Conservation (phyloP, 805 yeast species). For the Ascoidea asiatica region DNA sequence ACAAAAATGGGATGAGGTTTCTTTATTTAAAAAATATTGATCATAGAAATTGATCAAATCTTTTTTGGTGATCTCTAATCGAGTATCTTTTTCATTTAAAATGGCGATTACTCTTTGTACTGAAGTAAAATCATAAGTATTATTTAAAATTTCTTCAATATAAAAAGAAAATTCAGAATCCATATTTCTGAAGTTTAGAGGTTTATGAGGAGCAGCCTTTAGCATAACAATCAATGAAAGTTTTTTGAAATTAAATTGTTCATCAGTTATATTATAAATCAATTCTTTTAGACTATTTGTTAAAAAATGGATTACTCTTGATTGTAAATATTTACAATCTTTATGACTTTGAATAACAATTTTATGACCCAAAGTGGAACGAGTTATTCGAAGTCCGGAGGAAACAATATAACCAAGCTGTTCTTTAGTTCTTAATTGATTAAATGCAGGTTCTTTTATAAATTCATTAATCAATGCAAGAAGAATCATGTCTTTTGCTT, state of each 20-base stretch:
- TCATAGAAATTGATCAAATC: constrained; percentile 47
- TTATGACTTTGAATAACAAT: constrained; percentile 77
- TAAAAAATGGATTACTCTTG: constrained; percentile 62
- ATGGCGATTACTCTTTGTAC: constrained; percentile 31
- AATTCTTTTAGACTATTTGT: constrained; percentile 25
- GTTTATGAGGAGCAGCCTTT: constrained; percentile 34
- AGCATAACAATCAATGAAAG: constrained; percentile 39
- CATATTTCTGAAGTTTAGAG: constrained; percentile 65
- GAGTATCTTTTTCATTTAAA: constrained; percentile 35
- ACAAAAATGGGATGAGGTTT: constrained; percentile 15
- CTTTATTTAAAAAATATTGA: constrained; percentile 9
- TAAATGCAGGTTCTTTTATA: constrained; percentile 78
- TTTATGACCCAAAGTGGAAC: constrained; percentile 34
- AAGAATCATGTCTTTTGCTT: constrained; percentile 24
- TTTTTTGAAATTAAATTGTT: constrained; percentile 48
- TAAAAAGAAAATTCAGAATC: constrained; percentile 59
- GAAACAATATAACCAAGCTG: constrained; percentile 93
- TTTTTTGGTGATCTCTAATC: constrained; percentile 28
- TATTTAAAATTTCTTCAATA: constrained; percentile 57
- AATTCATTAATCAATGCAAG: constrained; percentile 57
- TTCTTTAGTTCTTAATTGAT: constrained; percentile 82
- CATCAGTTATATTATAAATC: constrained; percentile 38
- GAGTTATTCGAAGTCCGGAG: constrained; percentile 38
- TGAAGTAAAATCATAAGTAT: constrained; percentile 59
- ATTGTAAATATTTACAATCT: constrained; percentile 57